Conservation (phyloP, 345 rosid genomes). For the Eucalyptus polyanthemos region DNA sequence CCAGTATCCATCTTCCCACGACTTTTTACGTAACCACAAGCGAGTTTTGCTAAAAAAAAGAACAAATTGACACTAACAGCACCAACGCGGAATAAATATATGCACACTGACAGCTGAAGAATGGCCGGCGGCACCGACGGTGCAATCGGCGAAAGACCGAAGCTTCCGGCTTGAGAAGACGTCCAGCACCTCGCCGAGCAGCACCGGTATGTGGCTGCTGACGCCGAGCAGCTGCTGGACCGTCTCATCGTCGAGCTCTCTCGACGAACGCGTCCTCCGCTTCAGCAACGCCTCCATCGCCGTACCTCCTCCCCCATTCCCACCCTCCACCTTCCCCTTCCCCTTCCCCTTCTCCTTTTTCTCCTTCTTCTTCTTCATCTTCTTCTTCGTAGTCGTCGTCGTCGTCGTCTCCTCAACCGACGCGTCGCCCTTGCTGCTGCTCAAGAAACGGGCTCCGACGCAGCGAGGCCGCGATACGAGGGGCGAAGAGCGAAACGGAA, state of each 20-base stretch:
- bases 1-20: neutral
- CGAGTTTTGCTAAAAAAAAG: neutral
- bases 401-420: neutral
- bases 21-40: neutral
- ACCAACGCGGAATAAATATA: neutral
- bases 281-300: slow-evolving; percentile 29
- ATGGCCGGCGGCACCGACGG: slow-evolving; percentile 92
- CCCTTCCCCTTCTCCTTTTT: neutral
- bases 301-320: neutral
- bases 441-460: neutral
- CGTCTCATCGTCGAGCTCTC: slow-evolving; percentile 13
- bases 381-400: neutral
- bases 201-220: slow-evolving; percentile 52
- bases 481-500: neutral
- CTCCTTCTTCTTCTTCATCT: neutral
- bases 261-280: slow-evolving; percentile 74
- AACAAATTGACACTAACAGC: neutral
- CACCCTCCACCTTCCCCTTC: neutral
- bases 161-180: slow-evolving; percentile 37
- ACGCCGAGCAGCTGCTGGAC: slow-evolving; percentile 1
- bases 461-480: neutral
- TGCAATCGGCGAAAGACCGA: slow-evolving; percentile 72
- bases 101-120: slow-evolving; percentile 59
- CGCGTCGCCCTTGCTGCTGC: neutral
- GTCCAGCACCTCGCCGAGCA: slow-evolving; percentile 82